Evolutionary conservation across 2,329 filamentous ascomycete genomes (phyloP), one percentile per base, ranked within the genome.

Genomic region (Penicillium palitans): DNA sequence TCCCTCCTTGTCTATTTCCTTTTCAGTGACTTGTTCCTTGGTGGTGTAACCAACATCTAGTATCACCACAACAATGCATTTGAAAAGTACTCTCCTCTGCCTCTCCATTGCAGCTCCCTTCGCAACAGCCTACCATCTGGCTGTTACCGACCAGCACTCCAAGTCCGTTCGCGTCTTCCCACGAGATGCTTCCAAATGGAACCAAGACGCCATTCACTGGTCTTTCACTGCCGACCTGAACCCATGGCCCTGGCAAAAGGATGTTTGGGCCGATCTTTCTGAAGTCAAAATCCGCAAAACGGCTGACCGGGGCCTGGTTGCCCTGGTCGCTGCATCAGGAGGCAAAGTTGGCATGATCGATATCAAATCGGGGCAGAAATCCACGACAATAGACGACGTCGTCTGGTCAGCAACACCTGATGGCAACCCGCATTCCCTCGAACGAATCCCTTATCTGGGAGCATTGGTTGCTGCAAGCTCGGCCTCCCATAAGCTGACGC

Each of bases 111-210:
- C 31, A 33, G 31, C 31, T 33, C 31, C 31, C 31, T 33, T 33
- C 31, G 12, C 31, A 15, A 15, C 12, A 33, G 31, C 31, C 31
- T 33, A 33, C 31, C 31, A 33, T 33, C 31, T 33, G 5, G 31
- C 31, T 33, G 31, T 33, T 33, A 33, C 31, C 31, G 31, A 33
- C 12, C 31, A 8, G 51, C 59, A 6, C 76, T 45, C 77, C 57
- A 78, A 78, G 9, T 69, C 71, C 2, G 59, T 45, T 15, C 25
- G 25, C 9, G 9, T 45, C 17, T 45, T 45, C 42, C 25, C 42
- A 45, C 25, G 42, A 45, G 42, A 45, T 29, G 15, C 42, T 29
- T 29, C 42, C 5, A 45, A 45, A 13, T 45, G 65, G 45, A 69
- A 69, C 47, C 69, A 67, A 5, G 70, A 64, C 55, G 64, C 69